Conservation (phyloP, 176 grass and related monocot genomes). For the Bothriochloa decipiens region DNA sequence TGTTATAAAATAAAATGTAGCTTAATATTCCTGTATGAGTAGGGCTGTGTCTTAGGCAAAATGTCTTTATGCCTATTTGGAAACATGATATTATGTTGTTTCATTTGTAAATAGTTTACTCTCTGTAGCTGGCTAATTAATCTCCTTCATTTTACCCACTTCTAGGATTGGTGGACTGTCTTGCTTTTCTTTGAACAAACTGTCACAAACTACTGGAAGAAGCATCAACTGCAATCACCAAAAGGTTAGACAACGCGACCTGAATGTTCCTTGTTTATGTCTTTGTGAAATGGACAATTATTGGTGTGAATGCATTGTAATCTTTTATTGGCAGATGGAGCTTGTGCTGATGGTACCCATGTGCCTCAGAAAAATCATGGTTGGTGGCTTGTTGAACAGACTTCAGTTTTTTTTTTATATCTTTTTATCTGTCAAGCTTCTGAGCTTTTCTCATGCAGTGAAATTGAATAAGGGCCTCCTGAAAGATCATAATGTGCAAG, state of each 20-base stretch:
- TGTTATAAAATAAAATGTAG: neutral
- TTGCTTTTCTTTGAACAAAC: slow-evolving; percentile 88
- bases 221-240: slow-evolving; percentile 36
- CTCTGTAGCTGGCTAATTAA: slow-evolving; percentile 30
- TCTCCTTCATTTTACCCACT: slow-evolving; percentile 16
- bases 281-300: slow-evolving; percentile 37
- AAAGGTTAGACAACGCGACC: slow-evolving; percentile 58
- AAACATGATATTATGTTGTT: slow-evolving; percentile 16
- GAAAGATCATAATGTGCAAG: slow-evolving; percentile 52
- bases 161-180: slow-evolving; percentile 75
- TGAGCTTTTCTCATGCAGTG: slow-evolving; percentile 46
- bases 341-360: slow-evolving; percentile 32
- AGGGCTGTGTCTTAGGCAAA: neutral
- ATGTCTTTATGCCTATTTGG: slow-evolving; percentile 14
- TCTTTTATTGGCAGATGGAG: slow-evolving; percentile 42
- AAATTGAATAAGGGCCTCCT: slow-evolving; percentile 36
- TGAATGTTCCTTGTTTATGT: slow-evolving; percentile 37
- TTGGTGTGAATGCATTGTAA: slow-evolving; percentile 42
- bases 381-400: slow-evolving; percentile 50
- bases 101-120: slow-evolving; percentile 13
- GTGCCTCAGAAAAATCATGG: slow-evolving; percentile 48
- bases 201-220: slow-evolving; percentile 70
- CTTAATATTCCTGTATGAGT: neutral
- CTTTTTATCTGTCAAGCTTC: slow-evolving; percentile 39
- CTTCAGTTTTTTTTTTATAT: slow-evolving; percentile 1